Percentiles rank a stretch among this genome's conserved stretches.
Conservation (phyloP, 179 eudicot species). For the Spergularia azorica region DNA sequence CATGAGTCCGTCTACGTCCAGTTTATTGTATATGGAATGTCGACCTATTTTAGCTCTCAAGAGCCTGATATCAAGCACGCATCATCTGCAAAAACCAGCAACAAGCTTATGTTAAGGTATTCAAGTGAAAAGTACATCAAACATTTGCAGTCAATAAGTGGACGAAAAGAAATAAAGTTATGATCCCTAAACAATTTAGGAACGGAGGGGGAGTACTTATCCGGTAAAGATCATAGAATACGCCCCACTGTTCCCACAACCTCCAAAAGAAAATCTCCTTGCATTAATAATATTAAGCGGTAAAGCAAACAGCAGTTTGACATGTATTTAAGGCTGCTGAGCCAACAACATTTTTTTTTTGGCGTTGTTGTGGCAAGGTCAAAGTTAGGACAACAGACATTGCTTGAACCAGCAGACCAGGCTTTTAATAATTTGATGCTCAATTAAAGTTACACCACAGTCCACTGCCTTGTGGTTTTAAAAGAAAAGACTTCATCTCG, state of each 20-base stretch:
- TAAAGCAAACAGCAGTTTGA: too few species aligned
- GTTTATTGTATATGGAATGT: conserved; percentile 10
- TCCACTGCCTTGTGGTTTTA: neutral
- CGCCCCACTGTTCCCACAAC: too few species aligned
- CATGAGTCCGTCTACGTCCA: neutral
- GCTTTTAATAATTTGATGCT: too few species aligned
- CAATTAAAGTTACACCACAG: too few species aligned
- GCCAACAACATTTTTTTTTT: too few species aligned
- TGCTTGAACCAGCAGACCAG: neutral
- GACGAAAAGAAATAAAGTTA: neutral
- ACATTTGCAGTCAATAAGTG: neutral
- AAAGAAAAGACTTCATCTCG: neutral
- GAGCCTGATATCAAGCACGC: conserved; percentile 46
- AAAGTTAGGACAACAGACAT: neutral
- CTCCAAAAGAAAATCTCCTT: too few species aligned
- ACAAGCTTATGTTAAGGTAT: neutral
- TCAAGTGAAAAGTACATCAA: neutral
- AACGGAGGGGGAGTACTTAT: too few species aligned
- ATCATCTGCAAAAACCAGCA: conserved; percentile 50
- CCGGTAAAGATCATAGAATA: too few species aligned
- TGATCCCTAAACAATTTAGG: too few species aligned
- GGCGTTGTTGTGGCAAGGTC: too few species aligned
- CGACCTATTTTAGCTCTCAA: conserved; percentile 10
- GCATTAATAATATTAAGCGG: too few species aligned
- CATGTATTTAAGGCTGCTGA: too few species aligned